Evolutionary conservation across 257 asterid genomes (phyloP), one percentile per base, ranked within the genome.

Genomic region (Solanum ahanhuiri): DNA sequence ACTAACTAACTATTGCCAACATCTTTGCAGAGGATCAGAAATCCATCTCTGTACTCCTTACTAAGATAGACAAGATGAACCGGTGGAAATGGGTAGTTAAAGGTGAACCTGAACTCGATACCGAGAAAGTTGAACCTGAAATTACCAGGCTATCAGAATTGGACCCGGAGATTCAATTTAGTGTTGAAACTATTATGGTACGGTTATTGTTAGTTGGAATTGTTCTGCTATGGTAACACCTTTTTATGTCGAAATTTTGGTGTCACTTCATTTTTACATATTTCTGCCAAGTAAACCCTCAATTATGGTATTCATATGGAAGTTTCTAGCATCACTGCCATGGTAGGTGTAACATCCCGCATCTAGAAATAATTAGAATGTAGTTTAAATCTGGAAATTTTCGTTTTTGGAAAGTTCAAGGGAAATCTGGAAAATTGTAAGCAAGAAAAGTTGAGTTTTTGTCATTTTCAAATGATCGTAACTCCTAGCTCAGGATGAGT

Each of bases 181-280:
- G 95, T 23, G 95, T 92, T 75, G 98, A 95, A 83, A 95, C 92
- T 87, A 93, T 93, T 95, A 95, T 95, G 99, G 98, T 96, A 87
- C 60, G 86, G 34, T n/a, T 45, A 15, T 79, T 28, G 23, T 43
- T 76, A 77, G 48, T 77, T 41, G 35, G 7, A 45, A 45, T 23
- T 77, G 9, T 28, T 43, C 23, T 15, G 10, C 15, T 43, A 77
- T 25, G 39, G 64, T 18, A 77, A 77, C 83, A 43, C 64, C 8
- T 43, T 14, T 43, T 43, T 14, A 43, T 1, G 23, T 43, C 4
- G 9, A 9, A 25, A 23, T 77, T 77, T 9, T 77, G 23, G 7
- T 12, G 57, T 14, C 63, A 41, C 83, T 12, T 23, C 8, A 6
- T 76, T 12, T 41, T n/a, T 76, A 41, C 31, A 7, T 23, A 14